Conservation (phyloP, 1,139 yeast species). For the Kluyveromyces sp. region DNA sequence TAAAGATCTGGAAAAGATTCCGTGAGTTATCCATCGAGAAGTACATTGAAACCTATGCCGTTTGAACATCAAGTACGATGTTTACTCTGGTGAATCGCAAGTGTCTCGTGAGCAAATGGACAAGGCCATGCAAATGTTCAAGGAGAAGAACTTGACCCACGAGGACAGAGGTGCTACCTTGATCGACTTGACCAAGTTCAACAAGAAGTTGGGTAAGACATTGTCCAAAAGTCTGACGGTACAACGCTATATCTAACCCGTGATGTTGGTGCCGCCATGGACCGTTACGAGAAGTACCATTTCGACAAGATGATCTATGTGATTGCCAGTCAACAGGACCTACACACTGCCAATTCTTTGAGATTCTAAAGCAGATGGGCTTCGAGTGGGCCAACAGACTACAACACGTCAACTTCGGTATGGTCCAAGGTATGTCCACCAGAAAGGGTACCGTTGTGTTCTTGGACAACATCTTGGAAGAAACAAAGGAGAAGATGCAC, state of each 20-base stretch:
- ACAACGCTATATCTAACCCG: constrained; percentile 91
- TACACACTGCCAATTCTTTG: constrained; percentile 94
- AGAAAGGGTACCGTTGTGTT: constrained; percentile 98
- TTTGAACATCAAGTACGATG: constrained; percentile 79
- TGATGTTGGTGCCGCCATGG: constrained; percentile 95
- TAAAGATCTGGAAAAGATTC: constrained; percentile 77
- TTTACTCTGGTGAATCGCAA: constrained; percentile 93
- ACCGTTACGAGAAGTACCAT: constrained; percentile 73
- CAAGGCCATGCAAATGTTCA: constrained; percentile 53
- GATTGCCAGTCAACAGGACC: constrained; percentile 92
- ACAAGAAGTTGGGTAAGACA: constrained; percentile 89
- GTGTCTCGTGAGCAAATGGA: constrained; percentile 71
- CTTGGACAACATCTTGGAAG: constrained; percentile 88
- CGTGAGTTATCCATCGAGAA: constrained; percentile 82
- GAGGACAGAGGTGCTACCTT: constrained; percentile 90
- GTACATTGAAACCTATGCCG: constrained; percentile 88
- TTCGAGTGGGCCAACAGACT: constrained; percentile 78
- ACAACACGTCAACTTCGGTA: constrained; percentile 87
- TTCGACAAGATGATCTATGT: constrained; percentile 94
- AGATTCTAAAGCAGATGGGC: constrained; percentile 88
- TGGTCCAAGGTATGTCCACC: constrained; percentile 98
- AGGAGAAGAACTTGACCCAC: constrained; percentile 63
- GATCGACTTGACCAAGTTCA: constrained; percentile 77
- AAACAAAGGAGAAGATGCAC: constrained; percentile 92
- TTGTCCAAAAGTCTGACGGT: constrained; percentile 93